Evolutionary conservation across 805 yeast species (phyloP), one percentile per base, ranked within the genome.

Genomic region (Wickerhamiella brachini): DNA sequence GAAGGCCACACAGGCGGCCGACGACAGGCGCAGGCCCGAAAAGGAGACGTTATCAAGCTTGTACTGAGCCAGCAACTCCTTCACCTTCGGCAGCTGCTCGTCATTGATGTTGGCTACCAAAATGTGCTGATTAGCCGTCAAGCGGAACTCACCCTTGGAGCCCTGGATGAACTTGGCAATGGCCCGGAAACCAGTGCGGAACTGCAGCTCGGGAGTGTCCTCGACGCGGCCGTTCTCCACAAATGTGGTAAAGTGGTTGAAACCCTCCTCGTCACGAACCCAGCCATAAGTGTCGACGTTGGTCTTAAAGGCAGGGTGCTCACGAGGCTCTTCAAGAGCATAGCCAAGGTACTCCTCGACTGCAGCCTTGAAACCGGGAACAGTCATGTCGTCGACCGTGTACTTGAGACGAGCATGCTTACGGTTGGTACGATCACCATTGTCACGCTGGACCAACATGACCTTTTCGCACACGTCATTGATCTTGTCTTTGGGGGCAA

Each of bases 381-480:
- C 83, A n/a, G 95, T 90, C 78, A 90, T 71, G 62, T 86, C 94
- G 70, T 90, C 97, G 62, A 90, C 79, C 31, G 97, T 90, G 69
- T 90, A 90, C 82, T 90, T 90, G 72, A 90, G 80, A 71, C 97
- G 83, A 44, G 97, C 97, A 64, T 90, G 97, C 71, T 90, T 90
- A 76, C 97, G 85, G 75, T 90, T 88, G 64, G 80, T 78, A 72
- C 97, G 84, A 69, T 89, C 95, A 71, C 97, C 97, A 63, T 77
- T 70, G 66, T 90, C 97, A 68, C 97, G 80, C 74, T 90, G 97
- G 42, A 90, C 89, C 57, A 88, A 71, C 93, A 90, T 83, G 58
- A 90, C 76, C 73, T 85, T 85, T 68, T 90, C 96, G 67, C 95
- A 85, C 20, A 83, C 95, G 49, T 76, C 68, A 55, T 79, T 80